Conservation (phyloP, 2,329 filamentous ascomycete genomes). For the Rhynchosporium agropyri region DNA sequence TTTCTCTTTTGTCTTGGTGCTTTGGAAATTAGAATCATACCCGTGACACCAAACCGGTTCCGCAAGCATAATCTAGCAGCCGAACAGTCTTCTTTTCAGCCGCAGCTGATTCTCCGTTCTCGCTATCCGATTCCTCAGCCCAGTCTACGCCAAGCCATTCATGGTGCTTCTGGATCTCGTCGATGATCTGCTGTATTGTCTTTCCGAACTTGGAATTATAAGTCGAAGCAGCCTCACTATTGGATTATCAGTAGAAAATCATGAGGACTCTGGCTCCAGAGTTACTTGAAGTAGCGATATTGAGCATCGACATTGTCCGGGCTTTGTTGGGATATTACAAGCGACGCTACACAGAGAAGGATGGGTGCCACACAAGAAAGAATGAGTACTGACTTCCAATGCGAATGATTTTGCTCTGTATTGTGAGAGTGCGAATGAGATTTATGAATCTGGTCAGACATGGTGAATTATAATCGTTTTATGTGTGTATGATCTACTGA, state of each 20-base stretch:
- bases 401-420: constrained; percentile 44
- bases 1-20: neutral
- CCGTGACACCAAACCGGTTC: constrained; percentile 66
- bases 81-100: constrained; percentile 45
- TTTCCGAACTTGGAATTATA: constrained; percentile 62
- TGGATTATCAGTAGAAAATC: neutral
- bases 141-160: constrained; percentile 66
- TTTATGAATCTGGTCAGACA: constrained; percentile 42
- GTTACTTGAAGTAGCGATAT: neutral
- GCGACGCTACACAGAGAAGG: neutral
- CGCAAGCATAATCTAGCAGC: constrained; percentile 77
- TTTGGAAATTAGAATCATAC: constrained; percentile 44
- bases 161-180: constrained; percentile 54
- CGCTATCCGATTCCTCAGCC: constrained; percentile 44
- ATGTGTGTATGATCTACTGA: neutral
- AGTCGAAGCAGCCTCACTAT: constrained; percentile 51
- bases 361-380: constrained; percentile 1
- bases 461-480: constrained; percentile 10
- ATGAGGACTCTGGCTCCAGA: neutral
- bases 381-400: constrained; percentile 45
- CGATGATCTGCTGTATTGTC: constrained; percentile 55
- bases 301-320: neutral
- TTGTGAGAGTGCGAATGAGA: constrained; percentile 45
- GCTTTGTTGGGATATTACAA: neutral
- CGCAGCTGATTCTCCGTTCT: constrained; percentile 30